A percentile compares a stretch with the other conserved stretches of the same genome.
Evolutionary conservation across 129 eudicot species (phyloP).

Genomic region (Helianthus annuus): HanXRQr2.0-SUNRISE NC_035448.2:72397469-72397968

Average conservation of each 20-base stretch:
- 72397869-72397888: conserved; percentile 80
- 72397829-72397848: not conserved
- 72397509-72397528: too few species aligned
- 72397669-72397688: conserved; percentile 8
- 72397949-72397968: too few species aligned
- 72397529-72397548: too few species aligned
- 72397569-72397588: not conserved
- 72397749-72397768: conserved; percentile 9
- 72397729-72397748: conserved; percentile 74
- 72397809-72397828: not conserved
- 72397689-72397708: conserved; percentile 93
- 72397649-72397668: too few species aligned
- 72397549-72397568: too few species aligned
- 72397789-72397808: not conserved
- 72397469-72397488: too few species aligned
- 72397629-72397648: too few species aligned
- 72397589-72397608: not conserved
- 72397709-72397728: conserved; percentile 89
- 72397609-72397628: not conserved
- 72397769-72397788: not conserved
- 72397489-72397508: too few species aligned
- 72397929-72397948: too few species aligned
- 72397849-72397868: conserved; percentile 40
- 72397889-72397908: conserved; percentile 82
- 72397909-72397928: conserved; percentile 74